Evolutionary conservation across 257 asterid genomes (phyloP).

Genomic region (Salvia rosmarinus): DNA sequence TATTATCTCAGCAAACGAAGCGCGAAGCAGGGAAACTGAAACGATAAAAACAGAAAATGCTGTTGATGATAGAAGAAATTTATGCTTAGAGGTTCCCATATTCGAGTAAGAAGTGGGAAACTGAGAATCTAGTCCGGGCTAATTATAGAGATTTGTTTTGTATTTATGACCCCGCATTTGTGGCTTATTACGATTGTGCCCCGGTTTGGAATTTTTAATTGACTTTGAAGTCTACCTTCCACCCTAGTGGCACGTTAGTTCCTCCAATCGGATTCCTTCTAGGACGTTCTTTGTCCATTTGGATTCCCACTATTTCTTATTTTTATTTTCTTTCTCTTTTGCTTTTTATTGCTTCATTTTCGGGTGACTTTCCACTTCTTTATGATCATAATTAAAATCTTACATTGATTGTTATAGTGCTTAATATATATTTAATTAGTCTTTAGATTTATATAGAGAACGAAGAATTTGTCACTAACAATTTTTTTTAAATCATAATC

Average conservation of each 20-base stretch:
- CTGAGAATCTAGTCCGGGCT: slow-evolving; percentile 6
- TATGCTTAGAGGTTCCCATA: slow-evolving; percentile 51
- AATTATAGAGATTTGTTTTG: slow-evolving; percentile 34
- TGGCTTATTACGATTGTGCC: slow-evolving; percentile 42
- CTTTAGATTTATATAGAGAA: too few species aligned
- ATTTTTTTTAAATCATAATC: too few species aligned
- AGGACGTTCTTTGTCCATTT: slow-evolving; percentile 26
- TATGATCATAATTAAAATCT: too few species aligned
- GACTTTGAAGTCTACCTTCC: slow-evolving; percentile 46
- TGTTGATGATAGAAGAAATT: not conserved
- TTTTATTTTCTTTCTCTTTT: too few species aligned
- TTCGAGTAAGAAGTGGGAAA: not conserved
- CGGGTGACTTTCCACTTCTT: not conserved
- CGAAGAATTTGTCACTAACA: too few species aligned
- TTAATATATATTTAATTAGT: too few species aligned
- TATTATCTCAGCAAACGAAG: slow-evolving; percentile 62
- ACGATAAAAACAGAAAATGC: slow-evolving; percentile 22
- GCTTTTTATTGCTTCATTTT: not conserved
- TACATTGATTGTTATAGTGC: too few species aligned
- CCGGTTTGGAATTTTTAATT: not conserved
- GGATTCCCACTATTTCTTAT: not conserved
- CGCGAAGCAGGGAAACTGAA: slow-evolving; percentile 45
- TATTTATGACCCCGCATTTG: slow-evolving; percentile 25
- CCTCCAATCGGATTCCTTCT: slow-evolving; percentile 52
- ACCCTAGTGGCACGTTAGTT: slow-evolving; percentile 42